Evolutionary conservation across 2,329 filamentous ascomycete genomes (phyloP), one percentile per base, ranked within the genome.

Genomic region (Penicillium sp.): DNA sequence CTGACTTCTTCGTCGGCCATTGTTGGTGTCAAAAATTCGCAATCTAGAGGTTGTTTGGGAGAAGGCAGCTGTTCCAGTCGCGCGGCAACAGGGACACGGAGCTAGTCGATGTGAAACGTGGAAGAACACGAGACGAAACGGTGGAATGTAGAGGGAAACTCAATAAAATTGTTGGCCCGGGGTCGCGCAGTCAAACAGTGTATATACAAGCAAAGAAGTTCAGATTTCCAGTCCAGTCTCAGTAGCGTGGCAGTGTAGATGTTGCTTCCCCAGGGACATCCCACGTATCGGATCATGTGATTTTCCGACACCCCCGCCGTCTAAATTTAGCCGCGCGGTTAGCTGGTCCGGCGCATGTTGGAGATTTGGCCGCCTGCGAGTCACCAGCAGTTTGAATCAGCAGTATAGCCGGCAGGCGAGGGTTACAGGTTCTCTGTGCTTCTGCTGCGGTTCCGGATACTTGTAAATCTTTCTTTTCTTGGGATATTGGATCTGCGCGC

Each of bases 1-100:
- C 67, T 60, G 63, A 78, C 77, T 61, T 79, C 76, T 18, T 73
- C 69, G 50, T 77, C 75, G 44, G 74, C 70, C 76, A 78, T 78
- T 28, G 45, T 67, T 46, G n/a, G 43, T 56, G 39, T 52, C 24
- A 28, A 29, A 11, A 9, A 21, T 21, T 29, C 19, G 13, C 23
- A 21, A 16, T 36, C 36, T 11, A 16, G 31, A 45, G n/a, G 37
- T 40, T 52, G 42, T 18, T 18, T n/a, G 21, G 42, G 18, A 29
- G 29, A 14, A 24, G 24, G 14, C 21, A 21, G 16, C 31, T 31
- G 28, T 51, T 48, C 26, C 13, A 16, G 48, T 43, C 47, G 48
- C 54, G 48, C 48, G 33, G 50, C 23, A 33, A 44, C 43, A 52
- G 48, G 47, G 33, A 51, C 51, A 47, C 46, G 47, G 37, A 34